These are phyloP conservation scores for Hemerocallis citrina DNA, from an alignment of 106 monocot genomes.

Conservation along the genomic window DNA sequence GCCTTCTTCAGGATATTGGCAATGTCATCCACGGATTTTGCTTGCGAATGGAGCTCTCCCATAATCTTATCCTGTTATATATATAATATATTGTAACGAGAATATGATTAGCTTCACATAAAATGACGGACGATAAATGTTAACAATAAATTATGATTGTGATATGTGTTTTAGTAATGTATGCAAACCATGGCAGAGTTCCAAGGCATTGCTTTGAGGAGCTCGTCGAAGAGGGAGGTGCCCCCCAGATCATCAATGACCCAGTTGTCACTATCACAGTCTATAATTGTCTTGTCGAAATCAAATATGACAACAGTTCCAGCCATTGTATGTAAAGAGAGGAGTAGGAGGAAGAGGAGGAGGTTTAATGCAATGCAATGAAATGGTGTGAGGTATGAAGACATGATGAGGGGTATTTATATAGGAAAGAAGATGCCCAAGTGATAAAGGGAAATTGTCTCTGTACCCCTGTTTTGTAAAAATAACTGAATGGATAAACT, in stretches of 20 bases:
- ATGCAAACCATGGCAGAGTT: conserved; percentile 66
- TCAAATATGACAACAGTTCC: conserved; percentile 64
- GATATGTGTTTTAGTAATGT: no score
- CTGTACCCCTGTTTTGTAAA: no score
- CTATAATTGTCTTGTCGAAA: conserved; percentile 91
- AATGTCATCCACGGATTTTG: conserved; percentile 34
- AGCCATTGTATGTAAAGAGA: conserved; percentile 24
- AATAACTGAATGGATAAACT: no score
- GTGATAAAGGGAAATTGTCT: no score
- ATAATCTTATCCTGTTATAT: conserved; percentile 41
- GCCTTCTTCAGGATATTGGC: conserved; percentile 26
- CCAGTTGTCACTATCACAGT: conserved; percentile 92
- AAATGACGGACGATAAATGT: no score
- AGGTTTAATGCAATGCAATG: neutral
- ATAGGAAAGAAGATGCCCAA: neutral
- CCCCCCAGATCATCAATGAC: conserved; percentile 58
- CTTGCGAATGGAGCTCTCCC: conserved; percentile 36
- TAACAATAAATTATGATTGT: no score
- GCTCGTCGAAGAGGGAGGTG: conserved; percentile 39
- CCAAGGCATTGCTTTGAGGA: conserved; percentile 67
- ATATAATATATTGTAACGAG: no score
- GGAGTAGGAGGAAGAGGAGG: no score
- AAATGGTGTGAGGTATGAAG: neutral
- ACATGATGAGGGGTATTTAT: neutral
- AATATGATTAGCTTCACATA: no score